Evolutionary conservation across 2,329 filamentous ascomycete genomes (phyloP), one percentile per base, ranked within the genome.

Genomic region (Microsporum canis): DNA sequence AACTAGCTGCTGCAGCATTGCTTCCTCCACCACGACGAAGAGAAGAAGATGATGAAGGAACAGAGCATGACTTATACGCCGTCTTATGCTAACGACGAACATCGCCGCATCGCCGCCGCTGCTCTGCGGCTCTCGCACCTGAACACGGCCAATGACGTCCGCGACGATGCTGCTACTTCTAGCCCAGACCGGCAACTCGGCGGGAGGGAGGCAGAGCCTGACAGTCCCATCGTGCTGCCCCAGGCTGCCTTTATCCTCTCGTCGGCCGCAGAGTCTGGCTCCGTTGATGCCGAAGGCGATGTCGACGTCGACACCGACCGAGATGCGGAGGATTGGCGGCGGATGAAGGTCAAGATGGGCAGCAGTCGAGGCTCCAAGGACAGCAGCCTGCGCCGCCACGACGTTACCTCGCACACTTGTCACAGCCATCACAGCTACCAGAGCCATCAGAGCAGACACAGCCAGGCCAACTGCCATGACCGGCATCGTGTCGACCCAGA

Each of bases 241-340:
- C 53, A 59, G 27, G 56, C 62, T 7, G 62, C 62, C 5, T 57
- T 59, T 33, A 61, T 63, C n/a, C 59, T 63, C 29, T 38, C 49
- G 31, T 38, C 58, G 4, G 49, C 23, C n/a, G 5, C 51, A 43
- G 36, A 61, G 23, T 31, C 59, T n/a, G 60, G 45, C 6, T 61
- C 62, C 2, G 56, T 63, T 45, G 60, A 59, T 34, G 60, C 47
- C 0, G 47, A 34, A 3, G 49, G 12, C 2, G 47, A 33, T 23
- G 49, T 14, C 8, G 49, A 53, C 29, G 49, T 10, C 12, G 49
- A 53, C 49, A 34, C 49, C 7, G 49, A 53, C 29, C 43, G 43
- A 23, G 43, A 47, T 23, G 43, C 17, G 43, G 49, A 53, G 49
- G 49, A 53, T 27, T 53, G 49, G 49, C 49, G 49, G 12, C 39